These are phyloP conservation scores for Yamadazyma taylorii DNA, from an alignment of 1,139 yeast genomes.

Conservation along the genomic window DNA sequence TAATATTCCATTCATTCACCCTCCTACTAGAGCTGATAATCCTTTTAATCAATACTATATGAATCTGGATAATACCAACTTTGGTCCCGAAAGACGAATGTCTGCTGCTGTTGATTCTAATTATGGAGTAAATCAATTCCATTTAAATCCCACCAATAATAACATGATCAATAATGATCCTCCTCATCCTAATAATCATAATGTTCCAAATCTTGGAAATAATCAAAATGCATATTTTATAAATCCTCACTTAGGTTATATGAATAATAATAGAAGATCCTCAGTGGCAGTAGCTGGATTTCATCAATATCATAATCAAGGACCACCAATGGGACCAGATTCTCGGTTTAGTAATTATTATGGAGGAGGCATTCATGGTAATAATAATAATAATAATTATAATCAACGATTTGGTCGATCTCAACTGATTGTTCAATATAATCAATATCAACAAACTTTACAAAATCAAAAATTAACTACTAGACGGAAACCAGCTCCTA, in stretches of 20 bases:
- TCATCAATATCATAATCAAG: constrained; percentile 13
- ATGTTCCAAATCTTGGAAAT: constrained; percentile 3
- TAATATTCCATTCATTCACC: constrained; percentile 33
- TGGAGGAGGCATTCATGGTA: constrained; percentile 1
- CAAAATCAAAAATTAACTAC: constrained; percentile 26
- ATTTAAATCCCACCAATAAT: neutral
- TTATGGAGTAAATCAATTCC: constrained; percentile 2
- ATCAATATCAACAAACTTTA: constrained; percentile 36
- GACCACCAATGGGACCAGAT: constrained; percentile 4
- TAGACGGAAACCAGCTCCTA: constrained; percentile 38
- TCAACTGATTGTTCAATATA: constrained; percentile 39
- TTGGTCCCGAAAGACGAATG: constrained; percentile 39
- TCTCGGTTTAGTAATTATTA: constrained; percentile 7
- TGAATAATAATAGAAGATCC: constrained; percentile 30
- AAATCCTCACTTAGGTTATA: constrained; percentile 15
- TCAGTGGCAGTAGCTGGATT: constrained; percentile 36
- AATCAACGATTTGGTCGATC: constrained; percentile 24
- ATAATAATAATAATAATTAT: constrained; percentile 2
- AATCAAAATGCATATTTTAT: constrained; percentile 7
- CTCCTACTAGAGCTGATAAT: constrained; percentile 50
- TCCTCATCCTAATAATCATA: neutral
- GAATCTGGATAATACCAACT: constrained; percentile 33
- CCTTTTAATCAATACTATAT: constrained; percentile 49
- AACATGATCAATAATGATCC: too few species aligned
- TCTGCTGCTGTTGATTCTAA: constrained; percentile 40